These are phyloP conservation scores for Solanum gandarillasii DNA, from an alignment of 257 asterid species.

Conservation along the genomic window DNA sequence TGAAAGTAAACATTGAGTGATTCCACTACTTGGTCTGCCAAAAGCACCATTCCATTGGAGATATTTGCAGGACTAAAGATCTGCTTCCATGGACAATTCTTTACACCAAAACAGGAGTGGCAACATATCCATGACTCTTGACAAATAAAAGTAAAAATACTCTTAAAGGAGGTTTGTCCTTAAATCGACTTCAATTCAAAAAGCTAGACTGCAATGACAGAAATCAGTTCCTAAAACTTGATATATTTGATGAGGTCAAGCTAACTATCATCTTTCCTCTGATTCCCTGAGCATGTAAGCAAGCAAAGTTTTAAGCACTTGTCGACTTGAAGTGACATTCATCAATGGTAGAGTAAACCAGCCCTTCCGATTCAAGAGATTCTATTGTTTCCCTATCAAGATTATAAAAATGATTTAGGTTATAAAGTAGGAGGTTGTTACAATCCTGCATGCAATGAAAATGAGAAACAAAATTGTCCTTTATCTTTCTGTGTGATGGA, in stretches of 20 bases:
- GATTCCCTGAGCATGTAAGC: background rate
- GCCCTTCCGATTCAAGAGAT: conserved; percentile 60
- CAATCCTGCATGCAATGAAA: background rate
- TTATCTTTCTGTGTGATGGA: background rate
- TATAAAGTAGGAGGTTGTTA: background rate
- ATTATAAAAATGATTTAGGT: background rate
- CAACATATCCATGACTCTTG: background rate
- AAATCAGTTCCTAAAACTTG: background rate
- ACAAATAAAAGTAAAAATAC: background rate
- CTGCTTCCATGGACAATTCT: background rate
- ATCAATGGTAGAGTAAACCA: conserved; percentile 69
- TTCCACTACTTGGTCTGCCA: background rate
- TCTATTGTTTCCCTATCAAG: conserved; percentile 49
- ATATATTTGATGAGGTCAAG: background rate
- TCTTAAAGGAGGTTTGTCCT: background rate
- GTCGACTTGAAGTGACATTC: conserved; percentile 76
- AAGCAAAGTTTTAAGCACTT: conserved; percentile 9
- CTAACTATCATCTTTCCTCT: background rate
- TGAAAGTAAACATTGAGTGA: background rate
- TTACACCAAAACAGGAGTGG: background rate
- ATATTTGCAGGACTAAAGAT: background rate
- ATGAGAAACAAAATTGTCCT: background rate
- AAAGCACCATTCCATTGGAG: background rate
- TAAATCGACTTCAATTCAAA: background rate
- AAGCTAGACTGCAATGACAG: background rate